phyloP scores from a whole-genome alignment of 495 filamentous ascomycete genomes.

The Mytilinidion resinicola region DNA sequence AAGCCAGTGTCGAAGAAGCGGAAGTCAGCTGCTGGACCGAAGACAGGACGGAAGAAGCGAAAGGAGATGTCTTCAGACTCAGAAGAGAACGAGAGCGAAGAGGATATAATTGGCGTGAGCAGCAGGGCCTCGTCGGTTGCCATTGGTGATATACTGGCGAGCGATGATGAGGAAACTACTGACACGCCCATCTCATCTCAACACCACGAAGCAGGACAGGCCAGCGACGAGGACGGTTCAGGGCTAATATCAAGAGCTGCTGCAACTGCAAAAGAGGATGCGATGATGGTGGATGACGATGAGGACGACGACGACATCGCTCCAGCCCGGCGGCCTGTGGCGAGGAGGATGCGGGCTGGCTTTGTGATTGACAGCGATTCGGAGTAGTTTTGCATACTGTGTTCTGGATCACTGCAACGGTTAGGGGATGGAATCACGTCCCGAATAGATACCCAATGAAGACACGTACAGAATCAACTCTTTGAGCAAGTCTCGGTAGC shows the following conservation, averaged over 20 bases:
- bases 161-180: slow-evolving; percentile 12
- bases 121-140: slow-evolving; percentile 14
- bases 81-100: slow-evolving; percentile 17
- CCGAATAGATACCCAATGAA: too few relatives aligned
- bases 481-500: too few relatives aligned
- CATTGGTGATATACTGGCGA: slow-evolving; percentile 4
- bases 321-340: slow-evolving; percentile 13
- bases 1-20: slow-evolving; percentile 19
- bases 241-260: background rate
- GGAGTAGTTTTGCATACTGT: slow-evolving; percentile 10
- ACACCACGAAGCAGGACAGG: slow-evolving; percentile 4
- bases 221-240: slow-evolving; percentile 7
- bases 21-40: slow-evolving; percentile 18
- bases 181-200: slow-evolving; percentile 29
- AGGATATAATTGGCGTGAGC: slow-evolving; percentile 8
- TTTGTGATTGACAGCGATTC: slow-evolving; percentile 33
- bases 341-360: slow-evolving; percentile 24
- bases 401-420: too few relatives aligned
- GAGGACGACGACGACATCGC: slow-evolving; percentile 18
- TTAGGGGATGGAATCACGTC: too few relatives aligned
- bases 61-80: slow-evolving; percentile 17
- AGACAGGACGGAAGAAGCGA: slow-evolving; percentile 34
- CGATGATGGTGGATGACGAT: slow-evolving; percentile 20
- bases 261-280: slow-evolving; percentile 6
- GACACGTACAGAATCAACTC: too few relatives aligned